Evolutionary conservation across 768 basidiomycete species (phyloP).

Genomic region (Agrocybe praecox): DNA sequence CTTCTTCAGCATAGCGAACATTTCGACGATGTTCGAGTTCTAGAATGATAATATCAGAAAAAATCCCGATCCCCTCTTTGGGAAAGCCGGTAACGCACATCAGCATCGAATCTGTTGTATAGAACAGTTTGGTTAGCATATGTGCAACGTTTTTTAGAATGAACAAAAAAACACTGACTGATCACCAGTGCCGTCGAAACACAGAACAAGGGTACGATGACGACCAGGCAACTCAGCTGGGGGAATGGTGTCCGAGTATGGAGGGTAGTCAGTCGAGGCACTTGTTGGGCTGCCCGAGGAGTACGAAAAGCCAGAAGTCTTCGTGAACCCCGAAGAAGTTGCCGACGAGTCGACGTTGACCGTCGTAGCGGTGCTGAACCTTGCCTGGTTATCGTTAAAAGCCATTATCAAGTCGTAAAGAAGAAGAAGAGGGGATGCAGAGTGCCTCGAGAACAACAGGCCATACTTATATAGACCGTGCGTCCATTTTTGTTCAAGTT

Average conservation of each 20-base stretch:
- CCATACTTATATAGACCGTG: not conserved
- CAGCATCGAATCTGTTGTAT: constrained; percentile 45
- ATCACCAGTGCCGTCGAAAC: constrained; percentile 68
- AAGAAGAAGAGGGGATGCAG: not conserved
- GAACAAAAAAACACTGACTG: constrained; percentile 26
- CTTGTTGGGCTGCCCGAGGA: not conserved
- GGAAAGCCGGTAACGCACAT: constrained; percentile 29
- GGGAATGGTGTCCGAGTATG: constrained; percentile 22
- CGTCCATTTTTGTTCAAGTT: not conserved
- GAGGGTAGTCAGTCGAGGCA: not conserved
- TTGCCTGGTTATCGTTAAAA: not conserved
- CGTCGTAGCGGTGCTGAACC: not conserved
- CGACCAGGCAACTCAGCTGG: constrained; percentile 19
- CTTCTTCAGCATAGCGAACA: constrained; percentile 54
- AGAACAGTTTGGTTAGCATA: not conserved
- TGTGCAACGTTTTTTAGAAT: not conserved
- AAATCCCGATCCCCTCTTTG: no score
- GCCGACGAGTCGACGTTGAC: not conserved
- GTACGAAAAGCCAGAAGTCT: not conserved
- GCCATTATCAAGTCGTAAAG: not conserved
- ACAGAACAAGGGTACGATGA: constrained; percentile 58
- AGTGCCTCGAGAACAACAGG: not conserved
- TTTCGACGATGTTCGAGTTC: constrained; percentile 54
- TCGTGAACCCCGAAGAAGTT: not conserved
- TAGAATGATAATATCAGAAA: constrained; percentile 18